Percentiles rank a stretch among this genome's conserved stretches.
These are phyloP conservation scores for Macadamia integrifolia DNA, from an alignment of 164 flowering plant genomes.

Conservation along the genomic window DNA sequence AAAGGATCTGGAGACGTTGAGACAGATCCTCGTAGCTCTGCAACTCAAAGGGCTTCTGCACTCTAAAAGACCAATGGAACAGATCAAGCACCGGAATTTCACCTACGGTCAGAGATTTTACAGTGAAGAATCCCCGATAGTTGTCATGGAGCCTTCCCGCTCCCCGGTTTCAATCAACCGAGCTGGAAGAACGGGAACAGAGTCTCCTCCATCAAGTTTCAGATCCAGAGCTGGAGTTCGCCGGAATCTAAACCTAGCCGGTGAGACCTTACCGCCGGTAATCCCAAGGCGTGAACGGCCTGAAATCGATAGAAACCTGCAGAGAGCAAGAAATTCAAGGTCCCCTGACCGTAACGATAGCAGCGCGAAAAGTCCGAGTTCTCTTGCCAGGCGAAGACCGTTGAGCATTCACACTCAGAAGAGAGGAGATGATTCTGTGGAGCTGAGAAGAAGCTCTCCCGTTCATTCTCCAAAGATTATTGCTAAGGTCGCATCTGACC, in stretches of 20 bases:
- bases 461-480: constrained; percentile 43
- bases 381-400: constrained; percentile 28
- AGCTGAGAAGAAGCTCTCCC: constrained; percentile 42
- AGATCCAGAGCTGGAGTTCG: constrained; percentile 29
- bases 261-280: constrained; percentile 21
- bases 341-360: constrained; percentile 39
- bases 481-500: constrained; percentile 32
- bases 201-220: constrained; percentile 29
- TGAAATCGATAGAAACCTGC: constrained; percentile 17
- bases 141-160: constrained; percentile 52
- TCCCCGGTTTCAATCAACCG: constrained; percentile 18
- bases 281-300: constrained; percentile 35
- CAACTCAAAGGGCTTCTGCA: constrained; percentile 89
- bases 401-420: constrained; percentile 39
- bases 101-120: constrained; percentile 37
- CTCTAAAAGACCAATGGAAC: constrained; percentile 28
- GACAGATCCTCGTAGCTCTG: constrained; percentile 85
- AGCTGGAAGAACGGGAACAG: constrained; percentile 19
- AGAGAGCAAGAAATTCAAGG: constrained; percentile 24
- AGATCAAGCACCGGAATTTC: constrained; percentile 30
- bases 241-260: constrained; percentile 19
- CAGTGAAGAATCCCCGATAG: constrained; percentile 48
- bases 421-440: constrained; percentile 28
- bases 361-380: constrained; percentile 38
- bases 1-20: constrained; percentile 76